Conservation (phyloP, 1,139 yeast genomes). For the Pichia sp. region DNA sequence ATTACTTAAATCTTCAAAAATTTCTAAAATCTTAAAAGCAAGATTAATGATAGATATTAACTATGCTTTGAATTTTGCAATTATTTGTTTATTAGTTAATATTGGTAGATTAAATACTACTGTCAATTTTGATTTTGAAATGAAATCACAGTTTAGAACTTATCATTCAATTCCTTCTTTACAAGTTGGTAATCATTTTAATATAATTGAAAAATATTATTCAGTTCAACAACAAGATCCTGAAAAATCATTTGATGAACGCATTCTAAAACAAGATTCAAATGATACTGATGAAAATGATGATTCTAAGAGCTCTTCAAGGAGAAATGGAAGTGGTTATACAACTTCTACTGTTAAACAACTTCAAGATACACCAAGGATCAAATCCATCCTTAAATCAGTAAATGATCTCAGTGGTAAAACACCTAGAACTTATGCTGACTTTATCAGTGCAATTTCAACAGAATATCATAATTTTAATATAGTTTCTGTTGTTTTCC, state of each 20-base stretch:
- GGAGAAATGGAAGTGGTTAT: constrained; percentile 25
- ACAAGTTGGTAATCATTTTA: constrained; percentile 56
- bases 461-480: constrained; percentile 23
- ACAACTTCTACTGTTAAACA: constrained; percentile 44
- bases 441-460: constrained; percentile 19
- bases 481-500: constrained; percentile 68
- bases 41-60: constrained; percentile 55
- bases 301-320: too few relatives aligned
- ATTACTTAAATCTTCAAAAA: constrained; percentile 75
- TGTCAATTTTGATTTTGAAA: constrained; percentile 90
- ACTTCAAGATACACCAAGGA: constrained; percentile 88
- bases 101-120: constrained; percentile 94
- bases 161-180: constrained; percentile 89
- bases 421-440: constrained; percentile 25
- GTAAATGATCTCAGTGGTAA: constrained; percentile 32
- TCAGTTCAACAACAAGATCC: constrained; percentile 16
- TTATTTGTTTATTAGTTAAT: constrained; percentile 69
- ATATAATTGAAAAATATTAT: constrained; percentile 24
- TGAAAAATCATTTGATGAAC: constrained; percentile 12
- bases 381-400: constrained; percentile 84
- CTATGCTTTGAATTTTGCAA: constrained; percentile 30
- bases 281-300: too few relatives aligned
- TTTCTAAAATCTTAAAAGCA: constrained; percentile 77
- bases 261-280: too few relatives aligned
- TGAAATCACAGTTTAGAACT: constrained; percentile 88